These are phyloP conservation scores for Monilinia polystroma DNA, from an alignment of 2,329 filamentous ascomycete species.

Conservation along the genomic window DNA sequence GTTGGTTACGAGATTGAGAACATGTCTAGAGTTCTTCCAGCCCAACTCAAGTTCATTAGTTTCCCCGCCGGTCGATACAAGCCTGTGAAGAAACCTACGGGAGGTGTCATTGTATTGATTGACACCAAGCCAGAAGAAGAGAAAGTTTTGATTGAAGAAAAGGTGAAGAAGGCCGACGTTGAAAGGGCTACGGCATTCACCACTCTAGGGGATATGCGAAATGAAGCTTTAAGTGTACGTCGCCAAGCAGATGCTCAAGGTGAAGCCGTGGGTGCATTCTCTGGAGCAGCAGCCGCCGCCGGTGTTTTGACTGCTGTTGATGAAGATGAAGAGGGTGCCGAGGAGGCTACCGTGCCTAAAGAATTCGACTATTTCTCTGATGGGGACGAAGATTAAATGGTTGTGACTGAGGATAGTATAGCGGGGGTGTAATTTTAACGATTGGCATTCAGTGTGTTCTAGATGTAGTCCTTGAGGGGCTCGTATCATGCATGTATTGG, in stretches of 20 bases:
- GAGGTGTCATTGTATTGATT: slow-evolving; percentile 86
- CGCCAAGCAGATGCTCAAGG: slow-evolving; percentile 42
- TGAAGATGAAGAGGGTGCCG: slow-evolving; percentile 73
- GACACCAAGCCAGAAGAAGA: slow-evolving; percentile 78
- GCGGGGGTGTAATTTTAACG: slow-evolving; percentile 20
- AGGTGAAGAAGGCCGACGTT: slow-evolving; percentile 76
- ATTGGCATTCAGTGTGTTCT: slow-evolving; percentile 14
- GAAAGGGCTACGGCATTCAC: slow-evolving; percentile 55
- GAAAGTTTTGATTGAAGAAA: slow-evolving; percentile 84
- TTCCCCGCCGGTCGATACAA: slow-evolving; percentile 89
- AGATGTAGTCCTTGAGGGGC: slow-evolving; percentile 1
- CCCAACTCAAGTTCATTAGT: slow-evolving; percentile 92
- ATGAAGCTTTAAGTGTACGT: slow-evolving; percentile 43
- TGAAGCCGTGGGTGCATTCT: slow-evolving; percentile 30
- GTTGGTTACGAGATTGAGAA: slow-evolving; percentile 94
- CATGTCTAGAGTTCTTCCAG: slow-evolving; percentile 90
- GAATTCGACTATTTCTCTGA: slow-evolving; percentile 76
- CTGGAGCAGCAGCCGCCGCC: slow-evolving; percentile 68
- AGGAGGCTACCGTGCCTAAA: slow-evolving; percentile 67
- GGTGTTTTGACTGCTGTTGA: slow-evolving; percentile 84
- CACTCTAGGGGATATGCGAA: slow-evolving; percentile 36
- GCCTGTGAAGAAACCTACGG: slow-evolving; percentile 92
- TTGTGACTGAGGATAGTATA: background rate
- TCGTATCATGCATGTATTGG: slow-evolving; percentile 9
- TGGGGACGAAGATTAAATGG: slow-evolving; percentile 35